Evolutionary conservation across 441 rosid genomes (phyloP).

Genomic region (Pelargonium myrrhifolium): DNA sequence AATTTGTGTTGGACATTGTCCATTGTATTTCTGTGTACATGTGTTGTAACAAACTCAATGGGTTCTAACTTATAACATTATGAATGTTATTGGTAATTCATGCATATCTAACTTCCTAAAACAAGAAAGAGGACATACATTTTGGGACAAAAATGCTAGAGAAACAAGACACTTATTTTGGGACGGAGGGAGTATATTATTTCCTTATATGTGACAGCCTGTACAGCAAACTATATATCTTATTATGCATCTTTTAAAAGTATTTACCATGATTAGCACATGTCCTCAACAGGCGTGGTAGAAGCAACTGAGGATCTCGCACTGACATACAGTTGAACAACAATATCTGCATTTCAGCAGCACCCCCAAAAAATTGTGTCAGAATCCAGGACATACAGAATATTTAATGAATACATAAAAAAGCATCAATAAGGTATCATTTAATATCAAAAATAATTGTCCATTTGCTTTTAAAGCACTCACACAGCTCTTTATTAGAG

Average conservation of each 20-base stretch:
- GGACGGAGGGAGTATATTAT: background rate
- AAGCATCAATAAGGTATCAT: background rate
- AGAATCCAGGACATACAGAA: background rate
- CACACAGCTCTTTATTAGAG: background rate
- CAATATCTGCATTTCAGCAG: constrained; percentile 51
- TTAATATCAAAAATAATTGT: background rate
- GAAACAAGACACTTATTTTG: too few relatives aligned
- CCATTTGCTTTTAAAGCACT: background rate
- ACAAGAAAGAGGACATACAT: too few relatives aligned
- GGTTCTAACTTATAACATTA: too few relatives aligned
- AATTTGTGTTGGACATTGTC: too few relatives aligned
- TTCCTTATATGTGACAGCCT: background rate
- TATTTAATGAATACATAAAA: background rate
- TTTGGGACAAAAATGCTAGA: too few relatives aligned
- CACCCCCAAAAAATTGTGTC: background rate
- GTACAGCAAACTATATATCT: background rate
- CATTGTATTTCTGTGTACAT: too few relatives aligned
- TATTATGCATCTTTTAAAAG: constrained; percentile 11
- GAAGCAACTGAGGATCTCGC: constrained; percentile 87
- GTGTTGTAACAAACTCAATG: too few relatives aligned
- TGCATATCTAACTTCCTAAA: too few relatives aligned
- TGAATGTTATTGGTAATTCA: too few relatives aligned
- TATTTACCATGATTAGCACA: constrained; percentile 65
- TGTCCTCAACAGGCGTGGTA: constrained; percentile 56
- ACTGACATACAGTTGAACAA: constrained; percentile 90